Conservation (phyloP, 2,329 filamentous ascomycete species). For the Talaromyces sp. region DNA sequence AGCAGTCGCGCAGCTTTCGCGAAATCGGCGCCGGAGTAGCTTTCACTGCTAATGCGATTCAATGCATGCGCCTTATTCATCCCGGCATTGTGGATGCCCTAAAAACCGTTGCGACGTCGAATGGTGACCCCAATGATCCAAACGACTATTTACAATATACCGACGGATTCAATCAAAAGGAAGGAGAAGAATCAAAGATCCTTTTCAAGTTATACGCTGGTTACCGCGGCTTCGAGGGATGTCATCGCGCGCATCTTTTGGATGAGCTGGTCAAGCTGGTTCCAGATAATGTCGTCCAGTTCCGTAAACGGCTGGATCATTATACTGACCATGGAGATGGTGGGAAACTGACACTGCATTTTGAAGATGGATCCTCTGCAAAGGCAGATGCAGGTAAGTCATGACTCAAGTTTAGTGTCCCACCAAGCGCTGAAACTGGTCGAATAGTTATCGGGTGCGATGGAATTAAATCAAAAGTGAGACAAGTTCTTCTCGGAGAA, state of each 20-base stretch:
- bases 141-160: conserved; percentile 19
- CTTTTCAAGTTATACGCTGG: conserved; percentile 27
- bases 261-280: conserved; percentile 27
- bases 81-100: conserved; percentile 30
- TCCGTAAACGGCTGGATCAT: conserved; percentile 26
- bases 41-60: conserved; percentile 53
- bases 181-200: conserved; percentile 12
- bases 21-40: conserved; percentile 58
- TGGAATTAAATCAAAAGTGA: conserved; percentile 30
- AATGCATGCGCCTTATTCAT: conserved; percentile 52
- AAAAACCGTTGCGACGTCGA: conserved; percentile 28
- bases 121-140: conserved; percentile 20
- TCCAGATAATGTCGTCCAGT: conserved; percentile 25
- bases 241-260: conserved; percentile 30
- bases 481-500: conserved; percentile 24
- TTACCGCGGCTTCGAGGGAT: conserved; percentile 28
- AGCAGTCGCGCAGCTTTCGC: conserved; percentile 50
- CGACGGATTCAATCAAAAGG: conserved; percentile 17
- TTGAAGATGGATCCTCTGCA: conserved; percentile 28
- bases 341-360: conserved; percentile 19
- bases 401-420: neutral
- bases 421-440: neutral
- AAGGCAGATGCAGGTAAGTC: conserved; percentile 26
- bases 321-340: conserved; percentile 15
- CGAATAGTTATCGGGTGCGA: conserved; percentile 32